phyloP scores from a whole-genome alignment of 768 basidiomycete species.

The Agaricus bisporus region DNA sequence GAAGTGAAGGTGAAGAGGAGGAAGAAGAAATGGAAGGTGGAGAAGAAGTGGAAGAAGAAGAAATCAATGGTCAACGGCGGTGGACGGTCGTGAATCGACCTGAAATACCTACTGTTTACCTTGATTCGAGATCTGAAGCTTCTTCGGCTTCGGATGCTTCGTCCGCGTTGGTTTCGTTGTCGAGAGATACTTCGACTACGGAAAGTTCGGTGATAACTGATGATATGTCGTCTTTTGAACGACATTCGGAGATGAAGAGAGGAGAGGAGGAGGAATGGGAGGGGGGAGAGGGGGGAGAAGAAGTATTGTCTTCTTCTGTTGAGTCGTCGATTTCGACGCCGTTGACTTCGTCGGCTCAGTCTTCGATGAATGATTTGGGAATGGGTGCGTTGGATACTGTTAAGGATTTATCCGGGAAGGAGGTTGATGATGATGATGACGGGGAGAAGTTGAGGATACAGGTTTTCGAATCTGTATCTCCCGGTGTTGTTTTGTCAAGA shows the following conservation, averaged over 20 bases:
- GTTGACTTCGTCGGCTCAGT: constrained; percentile 41
- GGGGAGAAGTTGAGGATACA: constrained; percentile 11
- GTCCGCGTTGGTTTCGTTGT: constrained; percentile 13
- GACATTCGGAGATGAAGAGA: too few relatives aligned
- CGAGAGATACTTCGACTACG: constrained; percentile 11
- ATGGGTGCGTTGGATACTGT: constrained; percentile 16
- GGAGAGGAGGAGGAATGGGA: background rate
- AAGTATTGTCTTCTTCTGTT: constrained; percentile 42
- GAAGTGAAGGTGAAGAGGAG: constrained; percentile 12
- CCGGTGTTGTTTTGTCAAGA: constrained; percentile 1
- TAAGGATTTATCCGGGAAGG: constrained; percentile 7
- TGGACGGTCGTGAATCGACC: constrained; percentile 15
- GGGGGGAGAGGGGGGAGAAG: background rate
- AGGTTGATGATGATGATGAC: background rate
- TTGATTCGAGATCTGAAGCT: constrained; percentile 26
- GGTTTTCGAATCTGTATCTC: constrained; percentile 14
- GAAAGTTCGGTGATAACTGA: constrained; percentile 7
- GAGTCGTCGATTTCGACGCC: constrained; percentile 61
- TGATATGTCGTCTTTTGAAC: background rate
- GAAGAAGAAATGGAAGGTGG: constrained; percentile 22
- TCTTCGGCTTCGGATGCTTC: constrained; percentile 26
- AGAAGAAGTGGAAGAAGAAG: constrained; percentile 16
- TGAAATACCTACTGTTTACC: constrained; percentile 31
- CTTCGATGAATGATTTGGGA: constrained; percentile 32
- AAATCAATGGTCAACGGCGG: constrained; percentile 12